A percentile compares a stretch with the other conserved stretches of the same genome.
Evolutionary conservation across 768 basidiomycete species (phyloP).

Genomic region (Sutorius australiensis): DNA sequence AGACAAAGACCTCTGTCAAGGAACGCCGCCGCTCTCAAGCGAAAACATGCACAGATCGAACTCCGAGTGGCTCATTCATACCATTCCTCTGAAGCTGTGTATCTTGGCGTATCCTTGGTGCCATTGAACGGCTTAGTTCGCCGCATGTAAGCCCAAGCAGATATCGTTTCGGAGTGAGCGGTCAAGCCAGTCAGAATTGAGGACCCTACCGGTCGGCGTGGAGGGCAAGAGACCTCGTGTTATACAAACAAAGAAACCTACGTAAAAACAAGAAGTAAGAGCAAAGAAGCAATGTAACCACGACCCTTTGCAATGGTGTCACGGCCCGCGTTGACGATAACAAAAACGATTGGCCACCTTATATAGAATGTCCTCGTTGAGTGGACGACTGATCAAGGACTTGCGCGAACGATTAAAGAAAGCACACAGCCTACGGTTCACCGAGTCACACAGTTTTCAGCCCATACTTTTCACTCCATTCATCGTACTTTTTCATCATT

Average conservation of each 20-base stretch:
- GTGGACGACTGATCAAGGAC: too few relatives aligned
- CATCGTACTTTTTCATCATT: slow-evolving; percentile 65
- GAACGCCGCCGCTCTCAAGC: not conserved
- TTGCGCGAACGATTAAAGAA: not conserved
- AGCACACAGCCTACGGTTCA: not conserved
- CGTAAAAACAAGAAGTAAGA: not conserved
- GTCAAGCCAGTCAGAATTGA: too few relatives aligned
- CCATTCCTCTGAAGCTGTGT: not conserved
- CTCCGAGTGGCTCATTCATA: slow-evolving; percentile 2
- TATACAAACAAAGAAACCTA: not conserved
- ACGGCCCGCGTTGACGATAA: not conserved
- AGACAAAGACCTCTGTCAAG: slow-evolving; percentile 7
- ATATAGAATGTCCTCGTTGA: too few relatives aligned
- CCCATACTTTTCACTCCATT: slow-evolving; percentile 54
- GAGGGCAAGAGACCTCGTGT: too few relatives aligned
- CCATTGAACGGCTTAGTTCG: too few relatives aligned
- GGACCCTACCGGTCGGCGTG: not conserved
- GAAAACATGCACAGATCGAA: not conserved
- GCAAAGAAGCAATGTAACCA: not conserved
- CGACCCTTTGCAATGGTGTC: not conserved
- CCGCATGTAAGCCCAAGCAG: not conserved
- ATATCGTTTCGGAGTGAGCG: not conserved
- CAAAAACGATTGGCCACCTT: too few relatives aligned
- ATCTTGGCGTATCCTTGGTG: not conserved
- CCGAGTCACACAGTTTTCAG: slow-evolving; percentile 11